A percentile compares a stretch with the other conserved stretches of the same genome.
Evolutionary conservation across 2,329 filamentous ascomycete species (phyloP).

Genomic region (Colletotrichum acutatum): DNA sequence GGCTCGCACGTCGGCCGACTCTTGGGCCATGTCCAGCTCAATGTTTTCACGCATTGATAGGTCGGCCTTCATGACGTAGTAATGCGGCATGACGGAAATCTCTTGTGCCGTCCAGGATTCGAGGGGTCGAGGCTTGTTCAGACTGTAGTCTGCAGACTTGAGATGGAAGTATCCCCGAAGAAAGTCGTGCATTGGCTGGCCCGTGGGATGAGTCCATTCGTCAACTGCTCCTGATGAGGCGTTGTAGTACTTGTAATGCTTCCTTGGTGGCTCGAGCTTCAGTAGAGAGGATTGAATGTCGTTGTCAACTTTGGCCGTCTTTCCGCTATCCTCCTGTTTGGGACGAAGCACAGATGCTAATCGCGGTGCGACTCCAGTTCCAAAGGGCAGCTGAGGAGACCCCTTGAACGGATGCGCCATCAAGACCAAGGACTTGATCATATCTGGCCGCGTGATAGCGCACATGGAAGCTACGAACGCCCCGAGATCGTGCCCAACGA

Average conservation of each 20-base stretch:
- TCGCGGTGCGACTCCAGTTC: neutral
- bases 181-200: constrained; percentile 60
- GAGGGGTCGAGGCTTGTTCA: constrained; percentile 65
- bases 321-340: constrained; percentile 21
- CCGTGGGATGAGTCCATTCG: constrained; percentile 43
- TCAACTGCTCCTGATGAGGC: constrained; percentile 61
- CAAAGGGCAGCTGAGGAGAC: constrained; percentile 58
- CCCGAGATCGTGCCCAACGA: constrained; percentile 76
- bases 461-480: constrained; percentile 69
- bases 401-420: constrained; percentile 75
- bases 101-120: constrained; percentile 66
- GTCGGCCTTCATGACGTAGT: constrained; percentile 73
- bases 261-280: constrained; percentile 64
- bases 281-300: constrained; percentile 69
- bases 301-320: neutral
- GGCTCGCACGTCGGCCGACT: neutral
- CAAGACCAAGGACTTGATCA: constrained; percentile 70
- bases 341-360: neutral
- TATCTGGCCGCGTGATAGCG: constrained; percentile 71
- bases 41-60: constrained; percentile 70
- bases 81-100: constrained; percentile 70
- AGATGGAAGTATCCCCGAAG: constrained; percentile 76
- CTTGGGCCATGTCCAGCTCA: constrained; percentile 47
- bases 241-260: constrained; percentile 79
- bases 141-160: constrained; percentile 71